Evolutionary conservation across 2,329 filamentous ascomycete genomes (phyloP).

Genomic region (Aspergillus tubingensis): DNA sequence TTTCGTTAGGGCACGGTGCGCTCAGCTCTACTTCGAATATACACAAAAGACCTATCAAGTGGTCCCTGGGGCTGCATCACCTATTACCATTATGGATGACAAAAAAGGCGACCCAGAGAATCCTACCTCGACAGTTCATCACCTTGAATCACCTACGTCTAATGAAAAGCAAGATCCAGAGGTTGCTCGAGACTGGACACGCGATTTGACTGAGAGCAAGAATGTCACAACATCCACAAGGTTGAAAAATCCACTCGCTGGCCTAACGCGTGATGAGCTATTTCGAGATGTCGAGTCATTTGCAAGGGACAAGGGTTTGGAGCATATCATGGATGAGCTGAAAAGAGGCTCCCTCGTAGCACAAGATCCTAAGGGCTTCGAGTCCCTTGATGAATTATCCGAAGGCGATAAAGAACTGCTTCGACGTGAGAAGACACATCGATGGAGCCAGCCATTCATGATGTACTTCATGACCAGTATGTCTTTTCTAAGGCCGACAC

Average conservation of each 20-base stretch:
- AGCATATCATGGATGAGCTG: constrained; percentile 53
- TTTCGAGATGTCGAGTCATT: constrained; percentile 32
- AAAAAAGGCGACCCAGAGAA: background rate
- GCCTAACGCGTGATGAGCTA: constrained; percentile 8
- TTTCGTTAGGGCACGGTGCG: background rate
- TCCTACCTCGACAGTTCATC: background rate
- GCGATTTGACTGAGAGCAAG: background rate
- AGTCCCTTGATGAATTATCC: constrained; percentile 61
- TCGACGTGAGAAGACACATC: constrained; percentile 13
- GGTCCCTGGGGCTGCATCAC: rapidly evolving
- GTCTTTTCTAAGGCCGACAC: too few relatives aligned
- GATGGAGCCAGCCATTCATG: constrained; percentile 19
- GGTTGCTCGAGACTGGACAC: background rate
- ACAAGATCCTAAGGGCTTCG: constrained; percentile 66
- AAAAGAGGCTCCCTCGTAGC: constrained; percentile 67
- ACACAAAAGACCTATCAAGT: too few relatives aligned
- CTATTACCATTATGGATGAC: background rate
- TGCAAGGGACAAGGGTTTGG: constrained; percentile 60
- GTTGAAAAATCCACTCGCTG: background rate
- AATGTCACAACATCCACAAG: background rate
- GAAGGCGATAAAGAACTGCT: constrained; percentile 10
- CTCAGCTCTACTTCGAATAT: too few relatives aligned
- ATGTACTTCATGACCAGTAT: constrained; percentile 20
- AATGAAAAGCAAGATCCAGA: background rate
- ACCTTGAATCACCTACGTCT: background rate